Base-by-base conservation (phyloP, 495 filamentous ascomycete species). In the Apiosordaria backusii region DNA sequence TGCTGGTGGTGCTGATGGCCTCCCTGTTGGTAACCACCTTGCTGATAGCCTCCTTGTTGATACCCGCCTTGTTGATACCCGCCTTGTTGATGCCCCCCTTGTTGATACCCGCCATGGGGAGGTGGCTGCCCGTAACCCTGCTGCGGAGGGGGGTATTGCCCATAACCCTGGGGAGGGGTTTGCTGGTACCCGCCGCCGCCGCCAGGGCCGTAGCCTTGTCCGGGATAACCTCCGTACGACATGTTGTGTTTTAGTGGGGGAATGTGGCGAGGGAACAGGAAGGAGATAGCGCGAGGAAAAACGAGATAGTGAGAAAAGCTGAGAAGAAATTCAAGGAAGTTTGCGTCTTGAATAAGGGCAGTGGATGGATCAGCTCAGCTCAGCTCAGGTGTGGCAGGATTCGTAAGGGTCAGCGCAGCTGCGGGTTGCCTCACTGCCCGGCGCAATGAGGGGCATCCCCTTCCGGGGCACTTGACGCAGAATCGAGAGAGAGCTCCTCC, bases 191-290 rank as follows among this genome's bases (percentile, higher is more conserved):
- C 64, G 53, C 63, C 57, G 21, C 63, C 63, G 57, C 70, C 69
- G 52, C 67, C 61, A 25, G 69, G 73, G 54, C 70, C 65, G 69
- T 74, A 70, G 40, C 74, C 74, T 69, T 76, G 74, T 16, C 74
- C 74, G 35, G 74, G 75, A 50, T 76, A 76, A 18, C 59, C 59
- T 25, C 59, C 74, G 74, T 70, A 71, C 22, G 71, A 73, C 71
- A 73, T 72, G 23, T 59, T 19, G 6, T 61, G 35, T 45, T 45
- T 45, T 45, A 15, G 26, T 10, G 27, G 52, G 21, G 4, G n/a
- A 53, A 53, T 16, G 15, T 15, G 35, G 10, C 35, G 35, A 45
- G 27, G 27, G 50, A 16, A 55, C 10, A 1, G n/a, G 52, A 55
- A 55, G 18, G 58, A 24, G 19, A 60, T 19, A 54, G 15, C 25